These are phyloP conservation scores for Waltergamsia citrina DNA, from an alignment of 2,329 filamentous ascomycete genomes.

Conservation along the genomic window DNA sequence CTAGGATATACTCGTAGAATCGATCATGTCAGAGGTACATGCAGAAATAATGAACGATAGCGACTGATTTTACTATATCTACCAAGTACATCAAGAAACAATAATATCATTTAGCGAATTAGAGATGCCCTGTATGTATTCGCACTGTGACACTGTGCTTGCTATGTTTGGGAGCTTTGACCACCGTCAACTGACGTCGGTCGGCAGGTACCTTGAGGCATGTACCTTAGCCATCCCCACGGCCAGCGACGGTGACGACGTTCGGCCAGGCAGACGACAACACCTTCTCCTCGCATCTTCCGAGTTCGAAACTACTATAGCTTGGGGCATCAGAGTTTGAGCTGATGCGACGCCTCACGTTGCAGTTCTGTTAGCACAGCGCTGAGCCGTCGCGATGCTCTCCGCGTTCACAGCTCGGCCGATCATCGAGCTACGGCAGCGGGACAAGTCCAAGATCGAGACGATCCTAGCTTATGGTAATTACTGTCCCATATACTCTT, in stretches of 20 bases:
- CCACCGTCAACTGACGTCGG: slow-evolving; percentile 5
- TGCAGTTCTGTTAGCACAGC: slow-evolving; percentile 20
- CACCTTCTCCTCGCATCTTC: background rate
- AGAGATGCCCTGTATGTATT: background rate
- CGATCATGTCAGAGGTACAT: background rate
- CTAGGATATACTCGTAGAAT: background rate
- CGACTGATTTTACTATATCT: too few species aligned
- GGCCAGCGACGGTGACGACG: background rate
- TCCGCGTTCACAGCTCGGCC: slow-evolving; percentile 94
- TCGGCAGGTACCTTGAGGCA: background rate
- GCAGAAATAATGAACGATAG: too few species aligned
- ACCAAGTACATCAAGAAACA: too few species aligned
- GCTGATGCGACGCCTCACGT: slow-evolving; percentile 17
- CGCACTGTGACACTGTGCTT: slow-evolving; percentile 2
- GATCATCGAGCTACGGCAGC: slow-evolving; percentile 91
- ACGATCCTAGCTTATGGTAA: slow-evolving; percentile 84
- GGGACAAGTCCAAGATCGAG: slow-evolving; percentile 96
- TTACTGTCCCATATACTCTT: too few species aligned
- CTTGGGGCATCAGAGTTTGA: background rate
- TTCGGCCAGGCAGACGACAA: background rate
- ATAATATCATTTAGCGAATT: too few species aligned
- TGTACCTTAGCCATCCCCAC: slow-evolving; percentile 6
- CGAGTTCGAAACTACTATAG: too few species aligned
- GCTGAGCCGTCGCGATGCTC: slow-evolving; percentile 62
- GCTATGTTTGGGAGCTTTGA: background rate